Percentiles rank a stretch among this genome's conserved stretches.
These are phyloP conservation scores for Podospora comata DNA, from an alignment of 495 filamentous ascomycete species.

Conservation along the genomic window DNA sequence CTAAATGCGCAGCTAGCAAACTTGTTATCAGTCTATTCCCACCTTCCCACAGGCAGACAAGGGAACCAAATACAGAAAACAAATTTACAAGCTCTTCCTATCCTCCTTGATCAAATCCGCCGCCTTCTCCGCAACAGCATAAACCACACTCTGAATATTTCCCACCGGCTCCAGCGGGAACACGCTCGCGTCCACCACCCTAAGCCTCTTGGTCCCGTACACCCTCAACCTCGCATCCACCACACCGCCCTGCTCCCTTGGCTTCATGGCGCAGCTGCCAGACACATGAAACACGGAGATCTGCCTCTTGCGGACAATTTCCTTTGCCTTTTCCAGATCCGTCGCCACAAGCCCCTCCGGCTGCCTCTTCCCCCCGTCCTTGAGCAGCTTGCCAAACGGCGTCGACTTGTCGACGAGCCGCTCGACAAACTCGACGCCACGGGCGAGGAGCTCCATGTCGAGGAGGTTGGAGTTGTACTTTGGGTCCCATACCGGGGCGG, in stretches of 20 bases:
- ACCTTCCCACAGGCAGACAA: background rate
- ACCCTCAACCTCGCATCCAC: conserved; percentile 45
- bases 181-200: conserved; percentile 56
- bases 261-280: conserved; percentile 40
- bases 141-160: conserved; percentile 51
- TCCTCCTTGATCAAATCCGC: conserved; percentile 53
- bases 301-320: conserved; percentile 37
- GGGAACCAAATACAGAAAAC: background rate
- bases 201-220: conserved; percentile 45
- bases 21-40: background rate
- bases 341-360: conserved; percentile 24
- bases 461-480: conserved; percentile 52
- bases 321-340: conserved; percentile 35
- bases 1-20: too few species aligned
- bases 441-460: conserved; percentile 50
- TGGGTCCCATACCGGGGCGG: conserved; percentile 50
- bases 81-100: conserved; percentile 2
- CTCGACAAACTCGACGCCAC: conserved; percentile 46
- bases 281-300: conserved; percentile 41
- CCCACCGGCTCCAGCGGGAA: conserved; percentile 48
- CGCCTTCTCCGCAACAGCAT: conserved; percentile 55
- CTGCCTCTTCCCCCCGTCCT: conserved; percentile 30
- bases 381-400: conserved; percentile 38
- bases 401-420: conserved; percentile 38
- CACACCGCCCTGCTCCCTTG: conserved; percentile 39